Base-by-base conservation (phyloP, 129 eudicot genomes). In the Pittosporum tobira region DNA sequence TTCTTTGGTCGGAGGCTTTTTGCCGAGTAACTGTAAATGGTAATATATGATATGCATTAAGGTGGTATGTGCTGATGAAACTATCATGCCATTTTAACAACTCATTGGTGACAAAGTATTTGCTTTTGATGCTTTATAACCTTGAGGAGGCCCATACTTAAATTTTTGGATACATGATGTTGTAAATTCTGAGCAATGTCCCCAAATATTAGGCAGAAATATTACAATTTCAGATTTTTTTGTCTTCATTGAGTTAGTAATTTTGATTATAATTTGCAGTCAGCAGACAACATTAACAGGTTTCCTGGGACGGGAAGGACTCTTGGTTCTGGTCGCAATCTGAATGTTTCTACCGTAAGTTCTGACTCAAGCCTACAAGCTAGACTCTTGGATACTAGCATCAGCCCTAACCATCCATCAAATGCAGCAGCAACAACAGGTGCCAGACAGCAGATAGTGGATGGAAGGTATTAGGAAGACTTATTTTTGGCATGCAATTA, bases 221-320 rank as follows among this genome's bases (percentile, higher is more conserved):
- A 44, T 4, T 61, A 3, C 4, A 18, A 43, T 27, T 28, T n/a
- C 2, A 25, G 20, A 27, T 37, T 23, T 40, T n/a, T 40, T 48
- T 11, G 21, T 22, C 37, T 25, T 67, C 10, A 26, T 37, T 66
- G 15, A 31, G n/a, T 29, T 42, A 16, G 18, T 71, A 45, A 42
- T 48, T 5, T 20, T 26, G 25, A 20, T 40, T 13, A 54, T 2
- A 18, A 53, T 65, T 37, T 74, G 71, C 90, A 86, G 94, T 47
- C 90, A 40, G 57, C 85, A 29, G 82, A 73, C 61, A 76, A 73
- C 22, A 56, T n/a, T 75, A 67, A 77, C 62, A 81, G 99, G 71
- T 91, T 87, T 64, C 96, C 96, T 20, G 99, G 99, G 59, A 72
- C 77, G 46, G 96, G 88, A 64, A 91, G 99, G 67, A 78, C 96